Base-by-base conservation (phyloP, 2,329 filamentous ascomycete species). In the Stagonosporopsis vannaccii region DNA sequence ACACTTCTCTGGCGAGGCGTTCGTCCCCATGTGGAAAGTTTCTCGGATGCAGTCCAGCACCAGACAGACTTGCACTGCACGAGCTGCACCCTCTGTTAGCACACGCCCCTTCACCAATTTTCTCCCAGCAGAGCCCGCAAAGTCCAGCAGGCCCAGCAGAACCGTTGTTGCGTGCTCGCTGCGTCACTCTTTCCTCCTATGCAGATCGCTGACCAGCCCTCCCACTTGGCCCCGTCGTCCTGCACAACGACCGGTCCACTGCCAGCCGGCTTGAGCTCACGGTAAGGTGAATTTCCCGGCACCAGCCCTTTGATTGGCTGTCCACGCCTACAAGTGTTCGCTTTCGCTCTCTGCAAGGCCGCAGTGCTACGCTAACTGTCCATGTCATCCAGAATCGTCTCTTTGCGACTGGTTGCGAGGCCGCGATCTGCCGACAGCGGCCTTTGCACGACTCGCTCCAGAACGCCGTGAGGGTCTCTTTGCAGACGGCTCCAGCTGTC, bases 191-290 rank as follows among this genome's bases (percentile, higher is more conserved):
- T 44, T 39, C 37, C 48, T 48, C 32, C 43, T 37, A 43, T 57
- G 54, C 43, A 50, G 47, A 57, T 57, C 54, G 19, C 42, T 47
- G 41, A 22, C 25, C 22, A 17, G 46, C 41, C 23, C 45, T 50
- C 52, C 52, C 52, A 51, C 42, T 51, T 51, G 36, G 53, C 30
- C 36, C 48, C 37, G 36, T 51, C 43, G 47, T 57, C 47, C 42
- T 57, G 48, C 54, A 57, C 45, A 36, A 48, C 45, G 32, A 55
- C 41, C 42, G 51, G 51, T 55, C 50, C 51, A 53, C 51, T 28
- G 22, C 36, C 35, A 46, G 25, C 46, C 49, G 50, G 53, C 53
- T 56, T 41, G 53, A 56, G 41, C 46, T 41, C 36, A 46, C 46
- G 46, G 46, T 33, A 26, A 40, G 20, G 28, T 28, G 13, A 13